Percentiles rank a stretch among this genome's conserved stretches.
phyloP scores from a whole-genome alignment of 768 basidiomycete genomes.

The Lyophyllum atratum region DNA sequence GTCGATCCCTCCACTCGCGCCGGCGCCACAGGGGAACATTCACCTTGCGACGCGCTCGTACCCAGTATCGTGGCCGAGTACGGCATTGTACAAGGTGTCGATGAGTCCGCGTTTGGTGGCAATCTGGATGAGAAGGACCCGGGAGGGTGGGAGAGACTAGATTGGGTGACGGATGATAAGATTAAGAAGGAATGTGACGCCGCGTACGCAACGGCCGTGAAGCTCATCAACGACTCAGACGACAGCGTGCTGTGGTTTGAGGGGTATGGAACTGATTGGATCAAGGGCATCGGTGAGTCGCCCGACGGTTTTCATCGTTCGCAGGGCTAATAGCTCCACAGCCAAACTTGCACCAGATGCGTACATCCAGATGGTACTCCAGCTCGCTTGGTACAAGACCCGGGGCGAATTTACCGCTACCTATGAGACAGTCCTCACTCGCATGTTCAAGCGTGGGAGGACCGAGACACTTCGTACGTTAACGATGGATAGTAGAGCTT shows the following conservation, averaged over 20 bases:
- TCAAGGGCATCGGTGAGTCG: constrained; percentile 67
- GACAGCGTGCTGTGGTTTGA: constrained; percentile 80
- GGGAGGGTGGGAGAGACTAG: constrained; percentile 59
- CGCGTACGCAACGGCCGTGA: constrained; percentile 58
- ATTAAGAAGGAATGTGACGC: constrained; percentile 56
- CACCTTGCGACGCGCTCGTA: constrained; percentile 86
- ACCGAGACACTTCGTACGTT: constrained; percentile 88
- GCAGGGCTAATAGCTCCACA: constrained; percentile 2
- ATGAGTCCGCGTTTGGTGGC: constrained; percentile 43
- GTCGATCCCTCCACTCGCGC: constrained; percentile 86
- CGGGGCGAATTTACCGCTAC: constrained; percentile 81
- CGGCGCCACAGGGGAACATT: constrained; percentile 89
- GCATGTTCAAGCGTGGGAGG: constrained; percentile 83
- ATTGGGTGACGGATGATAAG: constrained; percentile 72
- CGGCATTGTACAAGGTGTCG: constrained; percentile 69
- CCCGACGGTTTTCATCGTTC: not conserved
- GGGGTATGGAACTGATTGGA: constrained; percentile 87
- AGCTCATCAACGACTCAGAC: constrained; percentile 77
- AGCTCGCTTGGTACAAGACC: constrained; percentile 87
- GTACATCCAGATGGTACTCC: constrained; percentile 88
- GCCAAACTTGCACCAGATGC: constrained; percentile 69
- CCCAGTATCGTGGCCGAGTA: constrained; percentile 89
- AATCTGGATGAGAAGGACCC: constrained; percentile 9
- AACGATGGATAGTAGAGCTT: constrained; percentile 70
- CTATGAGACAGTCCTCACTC: constrained; percentile 91